These are phyloP conservation scores for Apiospora malaysiana DNA, from an alignment of 2,329 filamentous ascomycete genomes.

Conservation along the genomic window DNA sequence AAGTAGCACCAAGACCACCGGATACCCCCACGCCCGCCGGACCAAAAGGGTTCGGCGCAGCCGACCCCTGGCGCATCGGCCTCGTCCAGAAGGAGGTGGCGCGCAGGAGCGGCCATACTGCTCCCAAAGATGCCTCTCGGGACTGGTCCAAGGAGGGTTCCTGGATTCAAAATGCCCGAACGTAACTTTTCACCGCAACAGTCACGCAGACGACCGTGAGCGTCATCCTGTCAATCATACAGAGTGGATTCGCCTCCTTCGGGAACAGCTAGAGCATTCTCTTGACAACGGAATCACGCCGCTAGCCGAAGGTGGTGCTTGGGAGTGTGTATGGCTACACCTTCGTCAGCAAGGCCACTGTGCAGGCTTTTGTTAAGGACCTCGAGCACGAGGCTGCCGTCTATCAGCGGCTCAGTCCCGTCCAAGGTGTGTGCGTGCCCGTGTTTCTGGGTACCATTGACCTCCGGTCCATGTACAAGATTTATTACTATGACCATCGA, in stretches of 20 bases:
- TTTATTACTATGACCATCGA: conserved; percentile 10
- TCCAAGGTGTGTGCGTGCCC: neutral
- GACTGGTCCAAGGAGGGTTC: neutral
- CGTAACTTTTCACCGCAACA: neutral
- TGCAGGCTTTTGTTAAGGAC: conserved; percentile 5
- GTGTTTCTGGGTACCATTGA: conserved; percentile 2
- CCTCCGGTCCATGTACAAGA: neutral
- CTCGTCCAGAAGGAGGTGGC: neutral
- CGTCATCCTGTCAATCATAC: neutral
- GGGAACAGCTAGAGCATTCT: neutral
- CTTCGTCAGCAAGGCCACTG: conserved; percentile 19
- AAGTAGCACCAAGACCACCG: neutral
- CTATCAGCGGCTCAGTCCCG: neutral
- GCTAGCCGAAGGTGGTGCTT: neutral
- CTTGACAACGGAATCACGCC: neutral
- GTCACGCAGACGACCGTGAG: neutral
- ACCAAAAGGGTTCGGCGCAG: conserved; percentile 28
- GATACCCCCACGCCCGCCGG: conserved; percentile 25
- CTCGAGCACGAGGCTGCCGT: conserved; percentile 11
- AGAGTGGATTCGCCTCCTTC: neutral
- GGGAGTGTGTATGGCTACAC: no score
- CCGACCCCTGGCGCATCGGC: conserved; percentile 22
- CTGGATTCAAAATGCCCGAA: conserved; percentile 5
- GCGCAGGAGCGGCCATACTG: conserved; percentile 23
- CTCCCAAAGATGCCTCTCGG: neutral